Percentiles rank a stretch among this genome's conserved stretches.
phyloP scores from a whole-genome alignment of 495 filamentous ascomycete genomes.

The Physcia stellaris region DNA sequence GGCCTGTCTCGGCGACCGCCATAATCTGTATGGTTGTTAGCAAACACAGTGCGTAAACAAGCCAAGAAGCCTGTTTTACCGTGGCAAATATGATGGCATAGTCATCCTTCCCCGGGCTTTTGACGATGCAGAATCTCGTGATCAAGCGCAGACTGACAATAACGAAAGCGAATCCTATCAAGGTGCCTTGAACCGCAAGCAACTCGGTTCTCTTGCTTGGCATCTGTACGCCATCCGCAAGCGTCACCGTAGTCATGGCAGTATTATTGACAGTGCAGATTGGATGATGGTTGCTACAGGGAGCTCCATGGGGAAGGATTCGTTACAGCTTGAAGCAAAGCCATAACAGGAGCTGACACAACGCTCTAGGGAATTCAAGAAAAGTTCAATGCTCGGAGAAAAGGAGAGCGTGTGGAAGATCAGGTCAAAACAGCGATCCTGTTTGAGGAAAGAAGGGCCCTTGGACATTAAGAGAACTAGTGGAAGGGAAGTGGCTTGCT shows the following conservation, averaged over 20 bases:
- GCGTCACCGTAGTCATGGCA: too few species aligned
- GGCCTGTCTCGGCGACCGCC: background rate
- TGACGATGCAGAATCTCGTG: constrained; percentile 21
- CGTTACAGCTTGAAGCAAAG: too few species aligned
- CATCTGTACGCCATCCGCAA: background rate
- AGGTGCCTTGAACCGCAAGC: constrained; percentile 13
- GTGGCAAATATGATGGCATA: constrained; percentile 18
- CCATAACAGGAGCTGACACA: too few species aligned
- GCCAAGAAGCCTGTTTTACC: constrained; percentile 16
- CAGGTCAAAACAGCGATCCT: too few species aligned
- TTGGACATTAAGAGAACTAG: too few species aligned
- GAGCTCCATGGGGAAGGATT: too few species aligned
- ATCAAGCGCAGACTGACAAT: constrained; percentile 22
- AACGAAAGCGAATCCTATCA: constrained; percentile 18
- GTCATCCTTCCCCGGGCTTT: constrained; percentile 25
- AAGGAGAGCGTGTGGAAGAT: too few species aligned
- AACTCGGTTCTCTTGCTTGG: background rate
- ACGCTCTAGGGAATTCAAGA: too few species aligned
- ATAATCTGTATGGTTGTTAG: background rate
- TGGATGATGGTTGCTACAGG: background rate
- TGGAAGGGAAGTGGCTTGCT: too few species aligned
- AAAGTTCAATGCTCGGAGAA: too few species aligned
- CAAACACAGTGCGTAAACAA: background rate
- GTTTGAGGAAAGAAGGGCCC: too few species aligned
- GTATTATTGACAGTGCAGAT: too few species aligned